phyloP scores from a whole-genome alignment of 2,329 filamentous ascomycete genomes.

The Aureobasidium sp. region DNA sequence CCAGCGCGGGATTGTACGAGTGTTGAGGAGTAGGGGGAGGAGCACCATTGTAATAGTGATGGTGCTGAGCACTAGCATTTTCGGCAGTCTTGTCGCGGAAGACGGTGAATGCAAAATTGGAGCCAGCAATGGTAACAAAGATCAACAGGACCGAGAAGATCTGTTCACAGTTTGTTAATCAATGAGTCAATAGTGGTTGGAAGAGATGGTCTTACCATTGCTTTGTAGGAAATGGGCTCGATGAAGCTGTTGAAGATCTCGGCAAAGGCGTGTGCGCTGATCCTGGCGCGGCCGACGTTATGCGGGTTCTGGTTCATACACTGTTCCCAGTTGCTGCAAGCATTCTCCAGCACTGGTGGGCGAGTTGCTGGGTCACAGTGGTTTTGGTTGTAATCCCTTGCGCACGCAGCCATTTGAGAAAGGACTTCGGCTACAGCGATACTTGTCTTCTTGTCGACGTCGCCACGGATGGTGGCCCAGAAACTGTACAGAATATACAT shows the following conservation, averaged over 20 bases:
- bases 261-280: constrained; percentile 81
- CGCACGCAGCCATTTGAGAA: constrained; percentile 66
- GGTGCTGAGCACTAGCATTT: constrained; percentile 18
- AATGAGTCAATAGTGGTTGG: not conserved
- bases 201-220: constrained; percentile 47
- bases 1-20: constrained; percentile 24
- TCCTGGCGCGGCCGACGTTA: constrained; percentile 68
- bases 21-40: constrained; percentile 30
- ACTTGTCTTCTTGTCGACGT: constrained; percentile 66
- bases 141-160: constrained; percentile 43
- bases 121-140: constrained; percentile 48
- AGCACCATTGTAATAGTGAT: constrained; percentile 21
- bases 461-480: constrained; percentile 62
- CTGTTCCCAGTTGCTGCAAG: constrained; percentile 74
- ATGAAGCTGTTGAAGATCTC: constrained; percentile 92
- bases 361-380: constrained; percentile 60
- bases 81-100: constrained; percentile 39
- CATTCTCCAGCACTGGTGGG: constrained; percentile 62
- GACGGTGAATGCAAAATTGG: constrained; percentile 54
- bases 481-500: constrained; percentile 64
- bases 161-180: constrained; percentile 32
- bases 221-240: constrained; percentile 81
- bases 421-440: constrained; percentile 63
- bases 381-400: constrained; percentile 67
- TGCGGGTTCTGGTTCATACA: constrained; percentile 83